Evolutionary conservation across 768 basidiomycete genomes (phyloP), one percentile per base, ranked within the genome.

Genomic region (Cystobasidium tubakii): DNA sequence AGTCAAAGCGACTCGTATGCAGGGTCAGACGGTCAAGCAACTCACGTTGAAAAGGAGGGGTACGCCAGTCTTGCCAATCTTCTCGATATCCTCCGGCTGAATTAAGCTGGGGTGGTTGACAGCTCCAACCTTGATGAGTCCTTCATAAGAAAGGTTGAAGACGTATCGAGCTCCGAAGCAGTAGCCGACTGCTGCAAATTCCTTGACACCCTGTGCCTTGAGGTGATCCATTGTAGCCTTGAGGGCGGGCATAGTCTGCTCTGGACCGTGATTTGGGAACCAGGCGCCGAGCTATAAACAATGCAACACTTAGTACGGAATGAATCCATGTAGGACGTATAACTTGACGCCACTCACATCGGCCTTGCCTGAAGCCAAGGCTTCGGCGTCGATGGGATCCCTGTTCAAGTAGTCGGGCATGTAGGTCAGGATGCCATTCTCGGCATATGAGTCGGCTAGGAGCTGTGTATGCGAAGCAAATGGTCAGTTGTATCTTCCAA

Each of bases 91-190:
- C 43, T 55, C 69, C 4, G 69, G 69, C 36, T 71, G 53, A 23
- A 71, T 36, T 27, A 71, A 23, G 19, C 50, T 55, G 6, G 69
- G 69, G 42, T 71, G 69, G 54, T 55, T 42, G 69, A 57, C 55
- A 15, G 69, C 69, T 21, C 36, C 69, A 31, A 71, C 69, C 23
- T 71, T 46, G 69, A 71, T 71, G 27, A 36, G 53, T 12, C 44
- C 44, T 12, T 71, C 69, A 34, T 57, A 71, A 21, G 53, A 46
- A 6, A 33, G 39, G 29, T 71, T 44, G 69, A 71, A 71, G 54
- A 60, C 55, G 29, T 71, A 71, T 44, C 69, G 54, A 60, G 69
- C 66, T 1, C 69, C 69, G 36, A 71, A 71, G 69, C 69, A 71
- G 69, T 71, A 71, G 12, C 69, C 69, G 13, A 71, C 69, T 19